These are phyloP conservation scores for Ogataea siamensis DNA, from an alignment of 805 yeast species.

Conservation along the genomic window DNA sequence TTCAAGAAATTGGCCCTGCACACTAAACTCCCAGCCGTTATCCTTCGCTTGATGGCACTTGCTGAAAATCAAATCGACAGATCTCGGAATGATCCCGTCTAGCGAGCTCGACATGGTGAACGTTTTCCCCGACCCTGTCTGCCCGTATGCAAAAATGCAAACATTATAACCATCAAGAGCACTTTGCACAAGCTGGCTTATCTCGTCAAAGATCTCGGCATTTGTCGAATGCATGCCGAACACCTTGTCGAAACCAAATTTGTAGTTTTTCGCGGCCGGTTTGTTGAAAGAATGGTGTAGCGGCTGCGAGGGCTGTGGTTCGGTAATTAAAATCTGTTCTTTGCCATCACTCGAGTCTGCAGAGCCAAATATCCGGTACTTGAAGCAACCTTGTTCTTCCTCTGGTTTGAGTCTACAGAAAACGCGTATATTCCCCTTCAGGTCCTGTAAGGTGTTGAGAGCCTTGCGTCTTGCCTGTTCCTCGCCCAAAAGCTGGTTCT, in stretches of 20 bases:
- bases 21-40: conserved; percentile 60
- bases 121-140: conserved; percentile 95
- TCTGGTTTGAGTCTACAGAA: conserved; percentile 82
- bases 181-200: conserved; percentile 81
- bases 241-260: conserved; percentile 75
- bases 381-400: conserved; percentile 22
- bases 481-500: conserved; percentile 31
- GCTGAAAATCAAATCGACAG: conserved; percentile 67
- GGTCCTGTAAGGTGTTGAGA: conserved; percentile 76
- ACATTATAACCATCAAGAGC: conserved; percentile 88
- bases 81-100: conserved; percentile 81
- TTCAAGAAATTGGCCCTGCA: conserved; percentile 79
- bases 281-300: conserved; percentile 10
- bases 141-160: conserved; percentile 95
- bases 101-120: conserved; percentile 73
- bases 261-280: conserved; percentile 26
- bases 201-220: conserved; percentile 70
- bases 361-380: conserved; percentile 12
- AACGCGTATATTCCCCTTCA: conserved; percentile 90
- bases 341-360: conserved; percentile 23
- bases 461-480: conserved; percentile 48
- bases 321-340: conserved; percentile 32
- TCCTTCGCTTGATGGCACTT: conserved; percentile 46
- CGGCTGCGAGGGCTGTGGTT: conserved; percentile 14
- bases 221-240: conserved; percentile 58